These are phyloP conservation scores for Didymella glomerata DNA, from an alignment of 2,329 filamentous ascomycete species.

Conservation along the genomic window DNA sequence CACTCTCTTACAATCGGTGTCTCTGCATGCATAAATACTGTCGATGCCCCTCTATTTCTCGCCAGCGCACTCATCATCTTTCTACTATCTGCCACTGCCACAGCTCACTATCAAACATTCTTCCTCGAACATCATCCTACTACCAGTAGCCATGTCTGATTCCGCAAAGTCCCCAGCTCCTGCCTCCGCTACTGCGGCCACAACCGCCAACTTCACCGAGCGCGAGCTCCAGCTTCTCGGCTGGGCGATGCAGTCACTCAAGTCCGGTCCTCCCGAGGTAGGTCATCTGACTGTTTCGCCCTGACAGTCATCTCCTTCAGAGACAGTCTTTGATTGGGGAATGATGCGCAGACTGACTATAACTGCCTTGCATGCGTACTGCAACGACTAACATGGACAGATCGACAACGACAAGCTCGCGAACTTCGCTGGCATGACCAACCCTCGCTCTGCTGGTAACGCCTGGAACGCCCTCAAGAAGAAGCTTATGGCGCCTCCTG, in stretches of 20 bases:
- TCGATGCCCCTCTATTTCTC: not conserved
- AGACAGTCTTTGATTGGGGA: not conserved
- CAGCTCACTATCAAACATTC: not conserved
- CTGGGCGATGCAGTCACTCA: slow-evolving; percentile 50
- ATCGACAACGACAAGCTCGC: slow-evolving; percentile 52
- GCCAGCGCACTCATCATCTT: not conserved
- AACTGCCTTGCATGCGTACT: not conserved
- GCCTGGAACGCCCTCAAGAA: slow-evolving; percentile 48
- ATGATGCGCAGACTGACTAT: not conserved
- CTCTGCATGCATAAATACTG: slow-evolving; percentile 16
- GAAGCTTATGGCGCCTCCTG: slow-evolving; percentile 38
- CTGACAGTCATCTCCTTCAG: not conserved
- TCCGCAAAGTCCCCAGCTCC: slow-evolving; percentile 21
- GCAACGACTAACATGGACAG: slow-evolving; percentile 29
- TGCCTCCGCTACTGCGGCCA: slow-evolving; percentile 1
- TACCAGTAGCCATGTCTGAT: slow-evolving; percentile 39
- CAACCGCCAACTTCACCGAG: slow-evolving; percentile 41
- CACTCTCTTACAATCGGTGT: slow-evolving; percentile 16
- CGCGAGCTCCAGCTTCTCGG: slow-evolving; percentile 48
- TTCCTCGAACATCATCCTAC: not conserved
- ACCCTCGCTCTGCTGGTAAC: slow-evolving; percentile 50
- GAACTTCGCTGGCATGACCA: slow-evolving; percentile 46
- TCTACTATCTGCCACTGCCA: not conserved
- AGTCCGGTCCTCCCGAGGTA: slow-evolving; percentile 49
- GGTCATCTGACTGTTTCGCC: not conserved